phyloP scores from a whole-genome alignment of 768 basidiomycete genomes.

The Boletus vinaceobasis region DNA sequence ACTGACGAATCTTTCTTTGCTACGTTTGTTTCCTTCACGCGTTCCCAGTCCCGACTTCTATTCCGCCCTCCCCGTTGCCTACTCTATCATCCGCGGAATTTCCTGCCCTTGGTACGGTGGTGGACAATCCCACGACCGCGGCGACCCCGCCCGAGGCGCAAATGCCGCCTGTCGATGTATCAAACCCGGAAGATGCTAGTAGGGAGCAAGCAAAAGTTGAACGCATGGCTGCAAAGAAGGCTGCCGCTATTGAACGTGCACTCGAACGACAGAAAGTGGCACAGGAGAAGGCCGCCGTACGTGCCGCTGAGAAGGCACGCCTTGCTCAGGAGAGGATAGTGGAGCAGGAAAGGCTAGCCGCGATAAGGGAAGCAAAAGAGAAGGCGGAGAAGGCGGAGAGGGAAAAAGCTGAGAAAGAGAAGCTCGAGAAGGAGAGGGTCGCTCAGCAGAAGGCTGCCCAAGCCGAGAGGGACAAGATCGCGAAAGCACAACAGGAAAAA shows the following conservation, averaged over 20 bases:
- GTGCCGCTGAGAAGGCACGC: conserved; percentile 52
- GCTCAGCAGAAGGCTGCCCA: conserved; percentile 32
- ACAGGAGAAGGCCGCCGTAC: conserved; percentile 54
- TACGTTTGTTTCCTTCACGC: conserved; percentile 20
- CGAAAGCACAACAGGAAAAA: conserved; percentile 33
- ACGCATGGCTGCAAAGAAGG: conserved; percentile 64
- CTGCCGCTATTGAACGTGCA: conserved; percentile 57
- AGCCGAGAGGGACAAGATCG: conserved; percentile 36
- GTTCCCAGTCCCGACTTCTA: conserved; percentile 33
- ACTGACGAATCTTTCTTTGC: conserved; percentile 38
- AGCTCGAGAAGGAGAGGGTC: conserved; percentile 36
- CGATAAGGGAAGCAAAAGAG: conserved; percentile 39
- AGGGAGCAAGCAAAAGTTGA: conserved; percentile 56
- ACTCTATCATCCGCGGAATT: conserved; percentile 69
- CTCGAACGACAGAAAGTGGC: conserved; percentile 55
- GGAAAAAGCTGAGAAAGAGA: conserved; percentile 39
- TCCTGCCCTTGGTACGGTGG: conserved; percentile 51
- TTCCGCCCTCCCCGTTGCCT: conserved; percentile 42
- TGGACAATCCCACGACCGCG: conserved; percentile 7
- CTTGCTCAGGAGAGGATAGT: conserved; percentile 50
- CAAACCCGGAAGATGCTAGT: conserved; percentile 32
- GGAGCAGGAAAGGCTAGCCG: conserved; percentile 49
- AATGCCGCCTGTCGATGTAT: conserved; percentile 9
- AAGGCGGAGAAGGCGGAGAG: conserved; percentile 33
- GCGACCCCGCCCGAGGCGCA: conserved; percentile 24